Evolutionary conservation across 257 asterid species (phyloP).

Genomic region (Nicotiana noctiflora): DNA sequence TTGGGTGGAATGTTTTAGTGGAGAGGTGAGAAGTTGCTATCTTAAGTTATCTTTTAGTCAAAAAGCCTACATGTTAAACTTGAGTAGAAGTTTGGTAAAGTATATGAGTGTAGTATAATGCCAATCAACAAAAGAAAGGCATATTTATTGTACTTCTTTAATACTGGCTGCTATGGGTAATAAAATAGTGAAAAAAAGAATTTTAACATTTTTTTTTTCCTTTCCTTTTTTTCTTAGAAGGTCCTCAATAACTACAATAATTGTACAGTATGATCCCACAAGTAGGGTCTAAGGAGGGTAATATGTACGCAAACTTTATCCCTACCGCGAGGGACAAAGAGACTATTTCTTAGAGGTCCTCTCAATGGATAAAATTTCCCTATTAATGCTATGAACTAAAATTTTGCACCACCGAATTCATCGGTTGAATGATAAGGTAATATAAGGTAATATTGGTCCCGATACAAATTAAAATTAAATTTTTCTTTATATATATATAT

Average conservation of each 20-base stretch:
- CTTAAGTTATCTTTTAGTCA: conserved; percentile 24
- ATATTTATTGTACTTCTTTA: conserved; percentile 1
- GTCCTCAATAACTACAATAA: too few relatives aligned
- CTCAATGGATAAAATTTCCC: too few relatives aligned
- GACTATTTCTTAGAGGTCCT: too few relatives aligned
- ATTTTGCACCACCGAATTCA: too few relatives aligned
- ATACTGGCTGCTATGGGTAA: not conserved
- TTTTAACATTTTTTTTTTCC: not conserved
- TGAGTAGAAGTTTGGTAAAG: conserved; percentile 39
- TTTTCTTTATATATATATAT: too few relatives aligned
- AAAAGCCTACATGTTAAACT: conserved; percentile 18
- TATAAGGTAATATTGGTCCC: too few relatives aligned
- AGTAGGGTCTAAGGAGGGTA: too few relatives aligned
- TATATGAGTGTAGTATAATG: conserved; percentile 1
- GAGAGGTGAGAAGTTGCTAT: conserved; percentile 30
- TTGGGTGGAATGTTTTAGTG: conserved; percentile 9
- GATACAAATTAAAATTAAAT: too few relatives aligned
- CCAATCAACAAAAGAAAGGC: conserved; percentile 24
- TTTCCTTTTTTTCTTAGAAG: not conserved
- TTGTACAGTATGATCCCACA: too few relatives aligned
- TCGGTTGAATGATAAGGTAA: too few relatives aligned
- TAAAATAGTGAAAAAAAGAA: not conserved
- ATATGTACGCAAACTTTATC: too few relatives aligned
- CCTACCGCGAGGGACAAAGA: too few relatives aligned
- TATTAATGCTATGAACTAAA: not conserved